Evolutionary conservation across 257 asterid species (phyloP), one percentile per base, ranked within the genome.

Genomic region (Scutellaria galericulata): DNA sequence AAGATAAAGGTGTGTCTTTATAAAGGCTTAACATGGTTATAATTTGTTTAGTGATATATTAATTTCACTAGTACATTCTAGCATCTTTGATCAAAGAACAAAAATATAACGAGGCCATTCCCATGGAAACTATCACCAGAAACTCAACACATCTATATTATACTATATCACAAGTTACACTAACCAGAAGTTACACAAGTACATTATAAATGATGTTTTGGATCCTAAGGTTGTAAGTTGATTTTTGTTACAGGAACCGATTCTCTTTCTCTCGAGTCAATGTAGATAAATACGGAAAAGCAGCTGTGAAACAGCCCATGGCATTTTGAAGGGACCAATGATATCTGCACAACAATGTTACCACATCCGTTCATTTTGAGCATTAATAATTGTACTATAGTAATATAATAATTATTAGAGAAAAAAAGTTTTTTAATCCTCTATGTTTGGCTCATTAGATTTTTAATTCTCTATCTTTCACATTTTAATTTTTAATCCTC

Each of bases 31-130:
- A 0, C 18, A 18, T 18, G 18, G 18, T 18, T 18, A 18, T 18
- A 18, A 18, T 18, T 18, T 18, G 55, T 51, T 24, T 41, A 48
- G 51, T 72, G 15, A 52, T 37, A n/a, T 35, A 24, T 51, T 57
- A 40, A 66, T 20, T 51, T 76, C 67, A 22, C 71, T 31, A 5
- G 51, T n/a, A 44, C 24, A 9, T 74, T 64, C 27, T 15, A 62
- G 35, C 15, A 14, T 48, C 41, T 39, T 22, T 24, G 63, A 35
- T 9, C 13, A 69, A 50, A 42, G 24, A 18, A 14, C 4, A 15
- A 70, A 40, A 11, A 18, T 12, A 12, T 0, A 9, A 22, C 5
- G 45, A 44, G 51, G 42, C 12, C 3, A 37, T 61, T 58, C 5
- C 62, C 55, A 40, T 13, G 53, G 13, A 60, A 51, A 61, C 7